These are phyloP conservation scores for Boletus huronensis DNA, from an alignment of 768 basidiomycete genomes.

Conservation along the genomic window DNA sequence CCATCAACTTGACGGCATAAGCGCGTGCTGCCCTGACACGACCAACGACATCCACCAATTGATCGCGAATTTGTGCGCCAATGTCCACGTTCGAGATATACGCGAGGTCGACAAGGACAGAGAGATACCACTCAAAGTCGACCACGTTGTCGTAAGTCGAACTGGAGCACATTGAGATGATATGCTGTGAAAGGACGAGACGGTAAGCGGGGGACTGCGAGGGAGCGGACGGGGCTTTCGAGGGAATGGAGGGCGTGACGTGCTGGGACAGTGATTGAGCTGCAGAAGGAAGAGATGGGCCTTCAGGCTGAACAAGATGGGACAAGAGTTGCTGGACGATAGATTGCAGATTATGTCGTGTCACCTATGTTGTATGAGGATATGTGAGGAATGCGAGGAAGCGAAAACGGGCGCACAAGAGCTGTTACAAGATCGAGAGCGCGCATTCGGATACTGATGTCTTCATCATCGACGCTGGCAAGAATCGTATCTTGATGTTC, in stretches of 20 bases:
- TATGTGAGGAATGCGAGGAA: background rate
- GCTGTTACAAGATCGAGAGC: slow-evolving; percentile 91
- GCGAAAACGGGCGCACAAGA: slow-evolving; percentile 56
- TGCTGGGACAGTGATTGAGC: slow-evolving; percentile 51
- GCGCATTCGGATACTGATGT: slow-evolving; percentile 94
- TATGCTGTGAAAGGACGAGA: slow-evolving; percentile 71
- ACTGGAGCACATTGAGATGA: slow-evolving; percentile 83
- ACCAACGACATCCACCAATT: slow-evolving; percentile 82
- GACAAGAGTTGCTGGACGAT: slow-evolving; percentile 88
- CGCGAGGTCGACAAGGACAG: slow-evolving; percentile 87
- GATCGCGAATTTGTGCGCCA: slow-evolving; percentile 73
- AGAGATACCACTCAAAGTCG: slow-evolving; percentile 98
- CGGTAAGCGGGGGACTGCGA: slow-evolving; percentile 83
- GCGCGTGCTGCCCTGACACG: slow-evolving; percentile 72
- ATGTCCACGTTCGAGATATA: slow-evolving; percentile 82
- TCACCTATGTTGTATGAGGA: slow-evolving; percentile 51
- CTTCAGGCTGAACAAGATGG: slow-evolving; percentile 68
- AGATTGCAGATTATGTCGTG: slow-evolving; percentile 77
- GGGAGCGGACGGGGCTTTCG: slow-evolving; percentile 44
- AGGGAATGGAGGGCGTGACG: slow-evolving; percentile 39
- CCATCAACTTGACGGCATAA: slow-evolving; percentile 83
- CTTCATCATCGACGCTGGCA: slow-evolving; percentile 84
- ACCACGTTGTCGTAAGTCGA: slow-evolving; percentile 82
- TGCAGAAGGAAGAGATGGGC: slow-evolving; percentile 55
- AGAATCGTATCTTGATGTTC: slow-evolving; percentile 92